Evolutionary conservation across 1,284 basidiomycete genomes (phyloP), one percentile per base, ranked within the genome.

Genomic region (Filobasidium uniguttulatum): DNA sequence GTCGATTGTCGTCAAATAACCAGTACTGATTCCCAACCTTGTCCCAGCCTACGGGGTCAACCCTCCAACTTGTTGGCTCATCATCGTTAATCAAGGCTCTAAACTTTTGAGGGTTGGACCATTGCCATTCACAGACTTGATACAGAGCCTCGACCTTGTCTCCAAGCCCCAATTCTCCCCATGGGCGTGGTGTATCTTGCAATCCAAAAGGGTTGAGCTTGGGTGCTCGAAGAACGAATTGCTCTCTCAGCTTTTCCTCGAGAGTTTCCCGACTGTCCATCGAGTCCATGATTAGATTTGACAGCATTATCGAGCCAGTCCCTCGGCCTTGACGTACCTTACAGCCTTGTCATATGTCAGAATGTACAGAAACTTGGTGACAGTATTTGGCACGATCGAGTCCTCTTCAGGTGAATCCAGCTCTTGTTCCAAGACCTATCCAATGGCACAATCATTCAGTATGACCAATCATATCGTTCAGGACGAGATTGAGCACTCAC

Each of bases 101-200:
- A 54, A 76, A 75, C 4, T 72, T 62, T 15, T 72, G 69, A 0
- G 74, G 69, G 48, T 75, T 71, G 37, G 60, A 61, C 56, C 76
- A 60, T 57, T 76, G 75, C 74, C 75, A 76, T 56, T 77, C 75
- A 60, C 73, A 75, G n/a, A 72, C 60, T 40, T 70, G 63, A 60
- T 71, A 66, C 12, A 73, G 57, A 1, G 66, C 65, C 36, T 64
- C 59, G 8, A 73, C 64, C 62, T 75, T 74, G 50, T 71, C 64
- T 19, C 66, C 57, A 12, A 75, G 51, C 2, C 68, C 66, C 1
- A 76, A 59, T 5, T 71, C 66, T 2, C 60, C 65, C 75, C 75
- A 77, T 41, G 62, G 61, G 37, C 68, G 53, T 0, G 46, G 64
- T 22, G 63, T 62, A 26, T 67, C 64, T 12, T 59, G 49, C 1